Evolutionary conservation across 768 basidiomycete species (phyloP).

Genomic region (Fibroporia radiculosa): DNA sequence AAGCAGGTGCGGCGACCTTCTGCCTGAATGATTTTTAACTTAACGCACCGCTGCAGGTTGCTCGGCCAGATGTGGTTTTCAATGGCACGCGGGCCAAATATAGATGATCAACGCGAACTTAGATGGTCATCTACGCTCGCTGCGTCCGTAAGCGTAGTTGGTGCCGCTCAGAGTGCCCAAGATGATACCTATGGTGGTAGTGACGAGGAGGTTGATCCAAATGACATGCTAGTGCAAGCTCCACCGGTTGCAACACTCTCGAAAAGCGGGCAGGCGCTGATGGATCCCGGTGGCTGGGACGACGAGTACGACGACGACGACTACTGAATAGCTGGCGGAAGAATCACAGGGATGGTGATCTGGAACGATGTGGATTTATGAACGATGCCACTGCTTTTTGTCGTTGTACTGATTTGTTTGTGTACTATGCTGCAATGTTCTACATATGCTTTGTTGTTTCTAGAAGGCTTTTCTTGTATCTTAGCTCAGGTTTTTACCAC

Average conservation of each 20-base stretch:
- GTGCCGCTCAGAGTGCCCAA: neutral
- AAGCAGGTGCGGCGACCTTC: conserved; percentile 13
- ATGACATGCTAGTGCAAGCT: conserved; percentile 5
- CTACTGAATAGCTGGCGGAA: no score
- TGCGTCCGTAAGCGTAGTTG: neutral
- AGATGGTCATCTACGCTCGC: conserved; percentile 1
- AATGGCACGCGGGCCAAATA: conserved; percentile 14
- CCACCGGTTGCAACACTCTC: neutral
- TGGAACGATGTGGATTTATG: no score
- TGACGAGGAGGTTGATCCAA: conserved; percentile 12
- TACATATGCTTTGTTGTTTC: no score
- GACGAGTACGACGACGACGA: conserved; percentile 4
- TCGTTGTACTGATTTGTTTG: no score
- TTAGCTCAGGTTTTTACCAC: no score
- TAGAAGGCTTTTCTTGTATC: no score
- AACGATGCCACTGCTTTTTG: no score
- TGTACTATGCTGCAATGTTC: no score
- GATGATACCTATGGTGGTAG: neutral
- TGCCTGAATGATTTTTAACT: neutral
- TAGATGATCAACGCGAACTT: conserved; percentile 17
- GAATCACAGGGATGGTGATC: no score
- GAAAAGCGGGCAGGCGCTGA: neutral
- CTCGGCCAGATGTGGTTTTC: conserved; percentile 17
- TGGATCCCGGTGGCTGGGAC: conserved; percentile 4
- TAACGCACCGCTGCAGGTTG: conserved; percentile 6